Conservation (phyloP, 73 alveolate species). For the Paramecium caudatum region DNA sequence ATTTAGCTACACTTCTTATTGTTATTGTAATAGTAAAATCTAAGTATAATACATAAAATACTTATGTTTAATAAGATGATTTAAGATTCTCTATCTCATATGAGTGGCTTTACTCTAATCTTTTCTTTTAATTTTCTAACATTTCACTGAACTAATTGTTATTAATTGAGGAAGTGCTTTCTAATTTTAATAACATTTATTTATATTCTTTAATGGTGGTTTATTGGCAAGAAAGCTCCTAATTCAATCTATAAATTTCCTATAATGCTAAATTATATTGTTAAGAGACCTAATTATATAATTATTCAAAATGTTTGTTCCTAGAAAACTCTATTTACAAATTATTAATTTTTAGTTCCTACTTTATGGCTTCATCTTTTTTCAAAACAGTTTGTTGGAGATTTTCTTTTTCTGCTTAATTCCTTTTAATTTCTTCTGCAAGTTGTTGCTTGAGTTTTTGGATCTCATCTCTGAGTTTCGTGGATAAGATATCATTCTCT, state of each 20-base stretch:
- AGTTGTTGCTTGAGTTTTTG: neutral
- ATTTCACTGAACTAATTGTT: constrained; percentile 13
- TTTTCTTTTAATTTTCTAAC: constrained; percentile 13
- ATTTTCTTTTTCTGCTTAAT: neutral
- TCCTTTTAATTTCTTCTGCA: neutral
- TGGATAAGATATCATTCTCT: too few species aligned
- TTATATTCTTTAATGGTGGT: neutral
- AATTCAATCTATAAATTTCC: neutral
- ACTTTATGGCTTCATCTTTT: too few species aligned
- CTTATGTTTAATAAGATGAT: constrained; percentile 12
- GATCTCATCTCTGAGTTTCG: too few species aligned
- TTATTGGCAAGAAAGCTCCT: neutral
- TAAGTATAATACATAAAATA: neutral
- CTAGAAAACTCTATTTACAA: too few species aligned
- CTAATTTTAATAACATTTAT: neutral
- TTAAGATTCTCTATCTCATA: neutral
- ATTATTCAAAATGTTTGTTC: neutral
- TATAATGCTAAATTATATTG: neutral
- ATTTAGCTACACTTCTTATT: neutral
- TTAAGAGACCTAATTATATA: neutral
- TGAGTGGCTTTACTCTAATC: neutral
- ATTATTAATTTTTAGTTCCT: neutral
- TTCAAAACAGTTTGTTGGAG: too few species aligned
- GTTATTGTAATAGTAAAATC: neutral
- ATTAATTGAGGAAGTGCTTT: neutral